A percentile compares a stretch with the other conserved stretches of the same genome.
Conservation (phyloP, 495 filamentous ascomycete genomes). For the Halenospora varia region DNA sequence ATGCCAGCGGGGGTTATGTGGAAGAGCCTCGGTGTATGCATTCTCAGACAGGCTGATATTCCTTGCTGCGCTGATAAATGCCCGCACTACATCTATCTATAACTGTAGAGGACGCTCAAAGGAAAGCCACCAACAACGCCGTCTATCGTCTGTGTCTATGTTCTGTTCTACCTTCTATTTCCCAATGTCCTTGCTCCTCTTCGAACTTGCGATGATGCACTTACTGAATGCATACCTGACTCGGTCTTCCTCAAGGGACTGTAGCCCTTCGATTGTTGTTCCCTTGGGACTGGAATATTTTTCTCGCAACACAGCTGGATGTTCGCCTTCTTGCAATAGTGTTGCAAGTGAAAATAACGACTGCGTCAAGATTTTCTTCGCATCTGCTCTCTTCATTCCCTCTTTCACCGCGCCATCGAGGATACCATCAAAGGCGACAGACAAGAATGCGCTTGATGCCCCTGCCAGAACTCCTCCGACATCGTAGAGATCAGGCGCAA, state of each 20-base stretch:
- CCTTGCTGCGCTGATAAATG: no score
- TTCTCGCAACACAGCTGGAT: conserved; percentile 67
- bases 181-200: conserved; percentile 19
- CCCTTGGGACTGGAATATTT: conserved; percentile 76
- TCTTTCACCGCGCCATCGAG: conserved; percentile 76
- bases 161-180: background rate
- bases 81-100: no score
- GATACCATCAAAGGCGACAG: conserved; percentile 69
- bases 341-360: conserved; percentile 61
- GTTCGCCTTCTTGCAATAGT: conserved; percentile 45
- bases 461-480: conserved; percentile 70
- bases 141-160: background rate
- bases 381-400: conserved; percentile 74
- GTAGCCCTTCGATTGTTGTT: conserved; percentile 71
- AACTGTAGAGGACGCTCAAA: background rate
- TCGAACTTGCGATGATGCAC: conserved; percentile 43
- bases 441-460: conserved; percentile 71
- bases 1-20: no score
- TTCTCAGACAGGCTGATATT: no score
- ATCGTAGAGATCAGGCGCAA: conserved; percentile 50
- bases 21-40: no score
- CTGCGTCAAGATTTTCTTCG: conserved; percentile 75
- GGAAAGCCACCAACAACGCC: background rate
- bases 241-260: conserved; percentile 71
- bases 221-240: conserved; percentile 64